phyloP scores from a whole-genome alignment of 2,329 filamentous ascomycete species.

The Aspergillus neoniger region DNA sequence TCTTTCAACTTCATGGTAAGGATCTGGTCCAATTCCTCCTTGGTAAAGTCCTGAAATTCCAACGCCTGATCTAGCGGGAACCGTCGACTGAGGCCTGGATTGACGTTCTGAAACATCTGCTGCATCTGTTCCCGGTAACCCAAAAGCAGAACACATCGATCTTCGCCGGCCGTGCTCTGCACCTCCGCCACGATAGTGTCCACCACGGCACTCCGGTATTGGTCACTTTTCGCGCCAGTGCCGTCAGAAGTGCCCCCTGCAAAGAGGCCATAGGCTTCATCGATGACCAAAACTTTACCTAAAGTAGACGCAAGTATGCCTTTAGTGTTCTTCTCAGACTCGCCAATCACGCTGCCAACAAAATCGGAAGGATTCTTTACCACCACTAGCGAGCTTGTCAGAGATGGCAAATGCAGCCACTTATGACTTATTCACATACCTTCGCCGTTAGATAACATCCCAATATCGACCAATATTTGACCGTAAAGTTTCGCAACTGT shows the following conservation, averaged over 20 bases:
- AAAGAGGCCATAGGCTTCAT: conserved; percentile 73
- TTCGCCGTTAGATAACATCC: conserved; percentile 68
- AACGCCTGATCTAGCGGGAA: conserved; percentile 68
- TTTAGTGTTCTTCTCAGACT: conserved; percentile 72
- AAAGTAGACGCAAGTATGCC: conserved; percentile 65
- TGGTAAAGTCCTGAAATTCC: conserved; percentile 67
- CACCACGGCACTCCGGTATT: conserved; percentile 65
- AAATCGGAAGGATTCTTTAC: conserved; percentile 75
- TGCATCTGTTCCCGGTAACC: conserved; percentile 72
- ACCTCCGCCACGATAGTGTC: conserved; percentile 75
- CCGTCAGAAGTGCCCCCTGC: conserved; percentile 33
- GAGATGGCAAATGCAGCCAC: not conserved
- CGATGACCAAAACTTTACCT: conserved; percentile 77
- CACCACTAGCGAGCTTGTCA: conserved; percentile 55
- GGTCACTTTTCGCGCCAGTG: conserved; percentile 41
- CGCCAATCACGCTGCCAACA: conserved; percentile 62
- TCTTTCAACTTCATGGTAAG: conserved; percentile 64
- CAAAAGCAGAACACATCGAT: conserved; percentile 70
- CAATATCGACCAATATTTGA: conserved; percentile 66
- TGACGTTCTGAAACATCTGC: conserved; percentile 72
- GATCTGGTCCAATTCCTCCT: conserved; percentile 60
- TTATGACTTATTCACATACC: conserved; percentile 42
- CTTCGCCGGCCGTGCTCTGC: conserved; percentile 68
- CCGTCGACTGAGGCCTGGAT: conserved; percentile 67
- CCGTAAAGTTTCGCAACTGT: conserved; percentile 74